Evolutionary conservation across 208 protist species (phyloP).

Genomic region (Naegleria gruberi): DNA sequence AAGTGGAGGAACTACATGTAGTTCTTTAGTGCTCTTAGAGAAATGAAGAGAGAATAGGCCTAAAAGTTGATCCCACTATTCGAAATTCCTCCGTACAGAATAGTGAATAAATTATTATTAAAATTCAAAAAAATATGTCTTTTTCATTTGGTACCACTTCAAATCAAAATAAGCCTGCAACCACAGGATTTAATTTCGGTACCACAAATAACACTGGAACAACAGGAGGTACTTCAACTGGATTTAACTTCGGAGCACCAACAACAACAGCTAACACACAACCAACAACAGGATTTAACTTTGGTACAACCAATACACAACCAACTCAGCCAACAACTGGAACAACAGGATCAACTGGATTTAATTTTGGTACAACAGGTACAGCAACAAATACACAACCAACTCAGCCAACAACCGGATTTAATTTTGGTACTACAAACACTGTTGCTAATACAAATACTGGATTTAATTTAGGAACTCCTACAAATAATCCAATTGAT

Average conservation of each 20-base stretch:
- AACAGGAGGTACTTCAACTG: neutral
- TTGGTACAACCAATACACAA: neutral
- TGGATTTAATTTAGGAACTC: neutral
- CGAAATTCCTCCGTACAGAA: too few species aligned
- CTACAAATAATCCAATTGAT: neutral
- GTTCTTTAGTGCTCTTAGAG: too few species aligned
- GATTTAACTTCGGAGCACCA: neutral
- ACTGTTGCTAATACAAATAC: neutral
- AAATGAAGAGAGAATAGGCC: too few species aligned
- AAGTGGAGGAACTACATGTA: too few species aligned
- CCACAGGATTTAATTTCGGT: neutral
- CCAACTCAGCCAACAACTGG: neutral
- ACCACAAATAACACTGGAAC: too few species aligned
- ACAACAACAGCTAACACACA: neutral
- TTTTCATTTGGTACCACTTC: neutral
- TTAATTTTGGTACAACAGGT: neutral
- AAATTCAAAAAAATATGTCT: too few species aligned
- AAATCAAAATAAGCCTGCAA: neutral
- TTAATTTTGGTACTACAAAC: neutral
- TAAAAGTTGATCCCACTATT: too few species aligned
- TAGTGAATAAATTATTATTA: too few species aligned
- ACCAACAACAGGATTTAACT: neutral
- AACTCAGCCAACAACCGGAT: neutral
- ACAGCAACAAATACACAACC: neutral
- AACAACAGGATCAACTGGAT: neutral